These are phyloP conservation scores for Aleurites moluccanus DNA, from an alignment of 441 rosid genomes.

Conservation along the genomic window DNA sequence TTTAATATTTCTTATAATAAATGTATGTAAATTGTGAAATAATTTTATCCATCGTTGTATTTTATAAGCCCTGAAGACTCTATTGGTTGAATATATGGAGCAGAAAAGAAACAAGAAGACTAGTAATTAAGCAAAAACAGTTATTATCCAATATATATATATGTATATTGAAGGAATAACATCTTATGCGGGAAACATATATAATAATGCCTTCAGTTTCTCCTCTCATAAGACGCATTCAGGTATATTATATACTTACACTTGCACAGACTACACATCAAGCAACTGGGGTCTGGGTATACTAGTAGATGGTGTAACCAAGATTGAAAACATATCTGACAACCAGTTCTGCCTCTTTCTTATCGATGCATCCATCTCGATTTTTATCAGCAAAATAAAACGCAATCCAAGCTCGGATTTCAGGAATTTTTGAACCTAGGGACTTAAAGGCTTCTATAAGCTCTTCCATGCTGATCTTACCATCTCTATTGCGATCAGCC, in stretches of 20 bases:
- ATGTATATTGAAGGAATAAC: too few relatives aligned
- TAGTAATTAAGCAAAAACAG: too few relatives aligned
- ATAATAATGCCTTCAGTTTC: background rate
- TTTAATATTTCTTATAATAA: too few relatives aligned
- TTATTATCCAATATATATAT: too few relatives aligned
- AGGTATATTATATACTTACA: background rate
- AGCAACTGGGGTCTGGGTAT: too few relatives aligned
- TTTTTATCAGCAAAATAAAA: slow-evolving; percentile 19
- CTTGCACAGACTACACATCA: too few relatives aligned
- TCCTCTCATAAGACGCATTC: background rate
- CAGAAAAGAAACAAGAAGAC: background rate
- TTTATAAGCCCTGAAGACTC: too few relatives aligned
- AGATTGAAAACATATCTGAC: slow-evolving; percentile 5
- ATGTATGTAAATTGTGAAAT: too few relatives aligned
- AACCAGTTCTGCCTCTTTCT: slow-evolving; percentile 7
- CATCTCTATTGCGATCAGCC: slow-evolving; percentile 15
- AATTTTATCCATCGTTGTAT: too few relatives aligned
- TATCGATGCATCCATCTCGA: slow-evolving; percentile 21
- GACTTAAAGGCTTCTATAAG: slow-evolving; percentile 7
- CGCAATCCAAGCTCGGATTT: background rate
- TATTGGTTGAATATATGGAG: too few relatives aligned
- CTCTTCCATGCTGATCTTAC: slow-evolving; percentile 21
- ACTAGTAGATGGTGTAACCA: background rate
- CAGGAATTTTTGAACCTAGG: background rate
- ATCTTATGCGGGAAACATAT: background rate